These are phyloP conservation scores for Colletotrichum simmondsii DNA, from an alignment of 2,329 filamentous ascomycete species.

Conservation along the genomic window DNA sequence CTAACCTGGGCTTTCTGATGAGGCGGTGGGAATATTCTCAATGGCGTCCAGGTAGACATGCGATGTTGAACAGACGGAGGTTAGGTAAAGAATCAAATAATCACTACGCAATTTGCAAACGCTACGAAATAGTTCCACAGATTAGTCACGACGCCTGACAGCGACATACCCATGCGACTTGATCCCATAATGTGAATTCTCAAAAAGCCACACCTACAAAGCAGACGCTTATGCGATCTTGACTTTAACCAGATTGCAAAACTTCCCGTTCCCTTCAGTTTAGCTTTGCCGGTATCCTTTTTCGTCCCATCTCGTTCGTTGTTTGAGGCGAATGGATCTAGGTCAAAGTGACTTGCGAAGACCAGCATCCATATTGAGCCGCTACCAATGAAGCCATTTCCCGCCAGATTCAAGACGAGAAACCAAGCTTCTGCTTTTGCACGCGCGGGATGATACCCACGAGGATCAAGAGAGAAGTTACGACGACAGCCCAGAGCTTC, in stretches of 20 bases:
- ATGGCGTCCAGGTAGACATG: neutral
- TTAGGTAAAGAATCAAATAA: neutral
- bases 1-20: neutral
- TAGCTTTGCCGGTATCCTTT: neutral
- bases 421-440: constrained; percentile 83
- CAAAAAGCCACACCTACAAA: neutral
- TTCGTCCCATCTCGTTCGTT: neutral
- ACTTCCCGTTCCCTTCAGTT: neutral
- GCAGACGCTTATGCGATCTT: neutral
- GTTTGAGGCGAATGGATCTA: neutral
- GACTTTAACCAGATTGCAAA: neutral
- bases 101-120: neutral
- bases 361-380: neutral
- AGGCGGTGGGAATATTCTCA: too few relatives aligned
- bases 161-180: neutral
- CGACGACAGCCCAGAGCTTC: constrained; percentile 78
- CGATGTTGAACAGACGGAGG: neutral
- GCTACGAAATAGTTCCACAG: neutral
- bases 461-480: constrained; percentile 74
- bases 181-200: neutral
- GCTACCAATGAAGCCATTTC: neutral
- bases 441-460: constrained; percentile 81
- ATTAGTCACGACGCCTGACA: neutral
- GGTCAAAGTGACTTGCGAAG: neutral
- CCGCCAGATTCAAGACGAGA: constrained; percentile 29